Evolutionary conservation across 1,139 yeast species (phyloP).

Genomic region (Pichia sp.): DNA sequence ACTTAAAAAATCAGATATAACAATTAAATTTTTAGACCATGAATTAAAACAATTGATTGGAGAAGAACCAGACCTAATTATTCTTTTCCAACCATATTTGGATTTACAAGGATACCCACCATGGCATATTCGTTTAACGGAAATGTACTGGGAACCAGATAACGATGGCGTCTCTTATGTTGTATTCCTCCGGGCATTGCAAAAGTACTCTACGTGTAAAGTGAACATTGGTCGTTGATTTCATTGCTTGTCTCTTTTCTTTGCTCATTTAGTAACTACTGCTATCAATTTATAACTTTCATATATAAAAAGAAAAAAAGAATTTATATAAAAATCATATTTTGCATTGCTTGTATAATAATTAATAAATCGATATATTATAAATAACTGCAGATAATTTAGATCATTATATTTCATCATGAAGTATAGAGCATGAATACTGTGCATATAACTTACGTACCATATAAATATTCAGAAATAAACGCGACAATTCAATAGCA

Average conservation of each 20-base stretch:
- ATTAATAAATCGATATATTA: too few relatives aligned
- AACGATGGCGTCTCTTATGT: slow-evolving; percentile 75
- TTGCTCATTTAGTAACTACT: too few relatives aligned
- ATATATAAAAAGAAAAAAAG: too few relatives aligned
- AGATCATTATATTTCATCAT: too few relatives aligned
- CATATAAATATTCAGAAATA: too few relatives aligned
- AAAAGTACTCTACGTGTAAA: slow-evolving; percentile 72
- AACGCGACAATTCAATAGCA: too few relatives aligned
- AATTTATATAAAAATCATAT: too few relatives aligned
- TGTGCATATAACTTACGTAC: too few relatives aligned
- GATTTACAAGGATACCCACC: slow-evolving; percentile 96
- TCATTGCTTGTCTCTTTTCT: slow-evolving; percentile 2
- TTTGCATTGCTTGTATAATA: too few relatives aligned
- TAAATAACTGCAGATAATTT: too few relatives aligned
- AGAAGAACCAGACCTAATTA: slow-evolving; percentile 81
- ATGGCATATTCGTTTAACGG: slow-evolving; percentile 91
- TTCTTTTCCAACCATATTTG: slow-evolving; percentile 77
- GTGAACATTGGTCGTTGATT: slow-evolving; percentile 61
- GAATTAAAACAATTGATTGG: slow-evolving; percentile 76
- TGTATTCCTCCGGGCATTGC: slow-evolving; percentile 79
- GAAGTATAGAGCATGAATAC: too few relatives aligned
- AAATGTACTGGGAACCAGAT: slow-evolving; percentile 86
- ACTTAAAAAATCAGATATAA: slow-evolving; percentile 60
- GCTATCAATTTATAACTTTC: too few relatives aligned
- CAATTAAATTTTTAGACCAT: slow-evolving; percentile 66